phyloP scores from a whole-genome alignment of 208 protist species.

The Leishmania arabica region DNA sequence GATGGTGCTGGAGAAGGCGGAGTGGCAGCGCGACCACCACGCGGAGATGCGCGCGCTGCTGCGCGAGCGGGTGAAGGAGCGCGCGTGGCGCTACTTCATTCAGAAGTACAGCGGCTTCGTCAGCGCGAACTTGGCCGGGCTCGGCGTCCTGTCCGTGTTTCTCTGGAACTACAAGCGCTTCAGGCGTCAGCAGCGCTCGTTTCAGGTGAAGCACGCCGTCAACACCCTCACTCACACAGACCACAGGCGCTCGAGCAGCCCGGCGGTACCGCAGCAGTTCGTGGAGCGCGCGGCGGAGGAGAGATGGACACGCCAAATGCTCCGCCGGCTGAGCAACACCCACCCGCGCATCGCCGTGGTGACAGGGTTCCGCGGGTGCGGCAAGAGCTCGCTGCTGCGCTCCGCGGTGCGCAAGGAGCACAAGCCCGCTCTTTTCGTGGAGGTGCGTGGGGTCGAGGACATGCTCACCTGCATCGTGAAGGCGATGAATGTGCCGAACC shows the following conservation, averaged over 20 bases:
- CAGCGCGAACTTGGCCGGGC: slow-evolving; percentile 60
- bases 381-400: slow-evolving; percentile 69
- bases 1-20: slow-evolving; percentile 64
- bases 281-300: slow-evolving; percentile 70
- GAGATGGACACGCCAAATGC: slow-evolving; percentile 68
- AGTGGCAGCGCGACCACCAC: slow-evolving; percentile 66
- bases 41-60: slow-evolving; percentile 53
- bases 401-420: slow-evolving; percentile 74
- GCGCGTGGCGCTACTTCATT: slow-evolving; percentile 63
- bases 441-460: slow-evolving; percentile 75
- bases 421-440: slow-evolving; percentile 75
- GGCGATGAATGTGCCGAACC: slow-evolving; percentile 77
- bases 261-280: slow-evolving; percentile 23
- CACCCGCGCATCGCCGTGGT: slow-evolving; percentile 70
- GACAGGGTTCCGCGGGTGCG: slow-evolving; percentile 55
- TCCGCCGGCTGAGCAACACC: slow-evolving; percentile 65
- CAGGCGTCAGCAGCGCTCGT: slow-evolving; percentile 51
- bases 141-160: slow-evolving; percentile 71
- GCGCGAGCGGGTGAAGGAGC: slow-evolving; percentile 70
- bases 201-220: slow-evolving; percentile 70
- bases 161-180: slow-evolving; percentile 78
- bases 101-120: slow-evolving; percentile 76
- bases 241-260: slow-evolving; percentile 22
- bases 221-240: slow-evolving; percentile 56
- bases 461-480: slow-evolving; percentile 64